Base-by-base conservation (phyloP, 371 early-diverging fungal species). In the Mortierella sp. region DNA sequence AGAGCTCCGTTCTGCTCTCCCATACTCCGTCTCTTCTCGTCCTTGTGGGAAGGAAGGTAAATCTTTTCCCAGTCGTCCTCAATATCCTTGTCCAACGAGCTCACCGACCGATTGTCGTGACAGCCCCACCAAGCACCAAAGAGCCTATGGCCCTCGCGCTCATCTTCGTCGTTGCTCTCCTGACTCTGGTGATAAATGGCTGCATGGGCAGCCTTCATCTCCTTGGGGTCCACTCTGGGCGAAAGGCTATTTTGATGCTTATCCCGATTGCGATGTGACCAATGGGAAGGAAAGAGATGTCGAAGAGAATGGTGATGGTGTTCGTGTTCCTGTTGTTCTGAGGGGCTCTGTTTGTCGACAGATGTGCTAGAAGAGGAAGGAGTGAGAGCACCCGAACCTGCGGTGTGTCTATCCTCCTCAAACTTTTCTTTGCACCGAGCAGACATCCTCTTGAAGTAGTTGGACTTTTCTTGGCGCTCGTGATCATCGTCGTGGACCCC, bases 121-220 rank as follows among this genome's bases (percentile, higher is more conserved):
- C 81, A 81, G 26, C 79, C 85, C 85, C 85, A 85, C 85, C 85
- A 81, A 8, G 76, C 65, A 2, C 85, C 85, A 72, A 81, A 85
- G 28, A 81, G 74, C 47, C 76, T 79, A 55, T 77, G 70, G 31
- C 72, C 82, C 38, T 80, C 85, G 8, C 73, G 77, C 2, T 81
- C 79, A 31, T 77, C 75, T 34, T 76, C 75, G 24, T 74, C 71
- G 42, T 21, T 42, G 47, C 55, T 52, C 21, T 68, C 73, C 26
- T 77, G 42, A 14, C 47, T 50, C 21, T 50, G 31, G n/a, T 74
- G 55, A 31, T 85, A 85, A 1, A 85, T 68, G 45, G 71, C 70
- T 48, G 68, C 57, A 52, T 85, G 85, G 7, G 85, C 81, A 11
- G 78, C 81, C 70, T 79, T 79, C 78, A 81, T 80, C 63, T 81